Evolutionary conservation across 345 rosid genomes (phyloP).

Genomic region (Excoecaria agallocha): DNA sequence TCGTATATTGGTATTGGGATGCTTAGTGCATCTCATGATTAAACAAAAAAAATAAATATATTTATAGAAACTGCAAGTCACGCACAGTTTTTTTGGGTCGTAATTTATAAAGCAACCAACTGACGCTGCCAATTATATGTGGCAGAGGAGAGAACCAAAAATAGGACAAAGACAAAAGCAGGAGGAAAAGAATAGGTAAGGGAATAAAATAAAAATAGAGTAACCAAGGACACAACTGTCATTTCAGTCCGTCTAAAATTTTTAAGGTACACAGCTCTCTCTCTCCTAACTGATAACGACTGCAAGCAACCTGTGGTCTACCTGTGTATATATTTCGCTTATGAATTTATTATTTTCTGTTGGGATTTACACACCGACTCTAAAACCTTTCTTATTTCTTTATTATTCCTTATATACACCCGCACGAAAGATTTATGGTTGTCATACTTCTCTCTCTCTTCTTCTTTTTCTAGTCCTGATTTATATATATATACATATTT

Average conservation of each 20-base stretch:
- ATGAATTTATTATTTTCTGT: background rate
- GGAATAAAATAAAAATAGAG: background rate
- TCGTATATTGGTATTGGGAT: no score
- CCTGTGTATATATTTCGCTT: conserved; percentile 29
- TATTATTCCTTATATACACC: background rate
- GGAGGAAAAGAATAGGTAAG: background rate
- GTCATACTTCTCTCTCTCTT: no score
- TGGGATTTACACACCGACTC: conserved; percentile 40
- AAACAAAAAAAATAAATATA: no score
- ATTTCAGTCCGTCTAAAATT: conserved; percentile 17
- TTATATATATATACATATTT: background rate
- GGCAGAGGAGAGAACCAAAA: conserved; percentile 15
- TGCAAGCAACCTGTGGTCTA: conserved; percentile 83
- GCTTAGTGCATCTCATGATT: no score
- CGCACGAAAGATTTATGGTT: no score
- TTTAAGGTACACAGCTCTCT: conserved; percentile 50
- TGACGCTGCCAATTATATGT: background rate
- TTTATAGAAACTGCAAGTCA: background rate
- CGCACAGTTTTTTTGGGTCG: background rate
- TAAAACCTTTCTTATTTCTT: conserved; percentile 5
- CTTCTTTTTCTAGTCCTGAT: no score
- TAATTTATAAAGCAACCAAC: background rate
- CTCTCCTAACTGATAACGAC: conserved; percentile 65
- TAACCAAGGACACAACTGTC: conserved; percentile 37
- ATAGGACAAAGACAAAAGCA: conserved; percentile 19